Evolutionary conservation across 2,329 filamentous ascomycete species (phyloP).

Genomic region (Cercospora beticola): DNA sequence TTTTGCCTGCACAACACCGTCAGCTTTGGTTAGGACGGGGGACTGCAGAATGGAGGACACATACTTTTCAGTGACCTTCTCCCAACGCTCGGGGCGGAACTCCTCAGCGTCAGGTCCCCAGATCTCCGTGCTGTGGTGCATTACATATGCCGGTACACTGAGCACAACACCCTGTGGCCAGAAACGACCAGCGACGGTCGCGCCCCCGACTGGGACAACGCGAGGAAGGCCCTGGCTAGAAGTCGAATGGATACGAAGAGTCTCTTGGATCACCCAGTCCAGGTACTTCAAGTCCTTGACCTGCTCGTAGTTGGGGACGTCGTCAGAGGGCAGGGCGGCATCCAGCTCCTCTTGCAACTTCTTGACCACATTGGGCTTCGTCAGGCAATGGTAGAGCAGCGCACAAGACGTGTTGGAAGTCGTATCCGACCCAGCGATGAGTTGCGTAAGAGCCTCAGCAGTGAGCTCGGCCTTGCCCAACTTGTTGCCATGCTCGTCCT

Average conservation of each 20-base stretch:
- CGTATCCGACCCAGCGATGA: slow-evolving; percentile 77
- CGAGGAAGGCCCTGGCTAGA: slow-evolving; percentile 83
- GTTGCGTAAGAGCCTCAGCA: slow-evolving; percentile 83
- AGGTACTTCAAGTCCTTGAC: slow-evolving; percentile 77
- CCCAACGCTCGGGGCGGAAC: slow-evolving; percentile 44
- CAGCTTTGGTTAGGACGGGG: background rate
- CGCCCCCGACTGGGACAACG: slow-evolving; percentile 64
- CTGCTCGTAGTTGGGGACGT: slow-evolving; percentile 69
- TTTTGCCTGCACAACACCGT: slow-evolving; percentile 34
- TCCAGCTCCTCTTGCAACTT: slow-evolving; percentile 79
- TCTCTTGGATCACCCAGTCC: slow-evolving; percentile 74
- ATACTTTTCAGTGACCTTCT: slow-evolving; percentile 39
- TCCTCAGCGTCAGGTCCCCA: slow-evolving; percentile 45
- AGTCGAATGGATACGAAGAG: slow-evolving; percentile 81
- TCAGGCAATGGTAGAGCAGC: slow-evolving; percentile 72
- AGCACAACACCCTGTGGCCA: slow-evolving; percentile 58
- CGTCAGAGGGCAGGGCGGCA: slow-evolving; percentile 58
- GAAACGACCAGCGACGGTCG: slow-evolving; percentile 64
- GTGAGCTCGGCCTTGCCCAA: slow-evolving; percentile 78
- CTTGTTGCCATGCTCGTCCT: slow-evolving; percentile 73
- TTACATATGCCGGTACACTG: slow-evolving; percentile 44
- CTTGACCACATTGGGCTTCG: slow-evolving; percentile 66
- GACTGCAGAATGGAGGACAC: background rate
- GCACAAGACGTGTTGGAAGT: slow-evolving; percentile 81
- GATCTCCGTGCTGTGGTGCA: slow-evolving; percentile 44